Base-by-base conservation (phyloP, 2,329 filamentous ascomycete species). In the Ophiostoma sp. region DNA sequence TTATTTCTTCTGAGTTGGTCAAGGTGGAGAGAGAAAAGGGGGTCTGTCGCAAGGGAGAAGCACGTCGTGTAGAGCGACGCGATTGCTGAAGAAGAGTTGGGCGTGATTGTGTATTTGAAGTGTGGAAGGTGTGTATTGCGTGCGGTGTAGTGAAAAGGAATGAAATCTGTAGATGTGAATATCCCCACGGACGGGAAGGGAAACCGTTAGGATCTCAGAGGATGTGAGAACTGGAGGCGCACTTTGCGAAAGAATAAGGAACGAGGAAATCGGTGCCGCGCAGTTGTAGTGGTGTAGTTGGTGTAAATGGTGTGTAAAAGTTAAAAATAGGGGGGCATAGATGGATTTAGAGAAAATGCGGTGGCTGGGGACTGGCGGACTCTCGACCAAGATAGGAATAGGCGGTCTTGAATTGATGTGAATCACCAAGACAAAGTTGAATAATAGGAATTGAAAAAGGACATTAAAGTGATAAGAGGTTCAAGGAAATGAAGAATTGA, bases 341-440 rank as follows among this genome's bases (percentile, higher is more conserved):
- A 68, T 44, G 33, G 64, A 54, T 35, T 52, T 39, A 35, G 23
- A n/a, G 39, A 72, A 74, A 73, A 72, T 71, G 70, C 54, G 73
- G 73, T 74, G 73, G 73, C 72, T 74, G 73, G 73, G 67, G 69
- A 33, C 48, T 60, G 54, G 33, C 48, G 66, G 54, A 31, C 66
- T 54, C 33, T 71, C 66, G n/a, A 31, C 62, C 64, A 2, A 60
- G 39, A 60, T 66, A 41, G 68, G 52, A 62, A 69, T 70, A 67
- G 68, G 23, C 31, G 17, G 57, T 62, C 57, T 62, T 62, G 23
- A 57, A 57, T 27, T 57, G 23, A 10, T 57, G 52, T 57, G 52
- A 62, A 62, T 62, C 57, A 62, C 57, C 35, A 62, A 33, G 57
- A 62, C 23, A 62, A 62, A 62, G 27, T 33, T 33, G 39, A 69